Conservation (phyloP, 1,284 basidiomycete species). For the Moesziomyces sp. region DNA sequence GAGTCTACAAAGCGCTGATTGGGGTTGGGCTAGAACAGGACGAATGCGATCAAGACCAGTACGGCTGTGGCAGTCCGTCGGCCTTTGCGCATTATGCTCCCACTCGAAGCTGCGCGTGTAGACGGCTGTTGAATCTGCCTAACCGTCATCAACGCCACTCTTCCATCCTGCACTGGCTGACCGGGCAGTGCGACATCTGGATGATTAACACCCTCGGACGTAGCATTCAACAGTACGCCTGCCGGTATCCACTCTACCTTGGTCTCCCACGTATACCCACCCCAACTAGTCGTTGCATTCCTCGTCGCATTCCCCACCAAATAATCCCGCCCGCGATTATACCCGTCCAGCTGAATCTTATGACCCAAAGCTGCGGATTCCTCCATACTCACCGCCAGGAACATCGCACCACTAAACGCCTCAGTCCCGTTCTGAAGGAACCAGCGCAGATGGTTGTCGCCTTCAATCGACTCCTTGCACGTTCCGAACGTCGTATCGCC, state of each 20-base stretch:
- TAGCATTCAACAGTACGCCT: constrained; percentile 64
- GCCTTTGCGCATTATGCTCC: neutral
- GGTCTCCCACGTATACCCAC: constrained; percentile 52
- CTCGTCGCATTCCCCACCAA: constrained; percentile 70
- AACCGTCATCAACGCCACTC: constrained; percentile 84
- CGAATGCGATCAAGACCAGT: neutral
- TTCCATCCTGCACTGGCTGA: constrained; percentile 80
- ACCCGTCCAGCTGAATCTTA: constrained; percentile 53
- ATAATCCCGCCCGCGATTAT: constrained; percentile 75
- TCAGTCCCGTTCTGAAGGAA: constrained; percentile 81
- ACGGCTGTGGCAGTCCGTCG: neutral
- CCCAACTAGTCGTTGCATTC: constrained; percentile 35
- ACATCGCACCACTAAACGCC: constrained; percentile 80
- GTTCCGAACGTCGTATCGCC: constrained; percentile 50
- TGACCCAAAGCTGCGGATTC: constrained; percentile 48
- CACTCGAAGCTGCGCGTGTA: neutral
- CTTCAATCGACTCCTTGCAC: constrained; percentile 79
- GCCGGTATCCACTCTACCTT: constrained; percentile 60
- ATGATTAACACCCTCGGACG: constrained; percentile 76
- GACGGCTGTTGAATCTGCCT: constrained; percentile 57
- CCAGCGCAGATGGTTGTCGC: constrained; percentile 90
- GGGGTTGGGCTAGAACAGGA: neutral
- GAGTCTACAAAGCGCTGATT: no score
- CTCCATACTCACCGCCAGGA: constrained; percentile 74
- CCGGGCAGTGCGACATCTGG: constrained; percentile 73